These are phyloP conservation scores for Rehmannia glutinosa DNA, from an alignment of 257 asterid species.

Conservation along the genomic window DNA sequence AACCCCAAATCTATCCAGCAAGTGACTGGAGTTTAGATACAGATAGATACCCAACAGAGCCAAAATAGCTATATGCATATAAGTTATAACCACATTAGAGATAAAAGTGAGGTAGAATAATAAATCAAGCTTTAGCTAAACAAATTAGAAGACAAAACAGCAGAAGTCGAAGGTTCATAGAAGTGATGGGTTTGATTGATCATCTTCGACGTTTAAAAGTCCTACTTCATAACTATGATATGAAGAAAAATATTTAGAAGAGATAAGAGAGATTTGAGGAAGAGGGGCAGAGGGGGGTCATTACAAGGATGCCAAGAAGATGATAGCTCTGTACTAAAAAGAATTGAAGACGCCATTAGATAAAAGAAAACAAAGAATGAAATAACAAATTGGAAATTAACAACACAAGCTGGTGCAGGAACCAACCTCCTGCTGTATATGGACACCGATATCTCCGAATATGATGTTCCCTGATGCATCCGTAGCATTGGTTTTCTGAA, in stretches of 20 bases:
- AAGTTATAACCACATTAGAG: too few species aligned
- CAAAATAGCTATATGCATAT: background rate
- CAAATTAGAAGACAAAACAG: background rate
- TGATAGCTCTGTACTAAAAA: background rate
- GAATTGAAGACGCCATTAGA: background rate
- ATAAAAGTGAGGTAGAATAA: too few species aligned
- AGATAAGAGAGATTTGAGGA: background rate
- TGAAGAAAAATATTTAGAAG: background rate
- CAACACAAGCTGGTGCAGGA: background rate
- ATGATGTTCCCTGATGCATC: conserved; percentile 89
- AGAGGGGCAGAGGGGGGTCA: background rate
- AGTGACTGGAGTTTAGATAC: too few species aligned
- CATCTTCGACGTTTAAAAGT: background rate
- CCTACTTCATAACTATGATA: background rate
- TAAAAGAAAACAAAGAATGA: background rate
- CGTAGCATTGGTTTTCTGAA: conserved; percentile 69
- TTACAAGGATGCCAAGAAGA: background rate
- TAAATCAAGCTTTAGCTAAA: background rate
- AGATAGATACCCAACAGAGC: too few species aligned
- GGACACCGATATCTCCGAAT: conserved; percentile 84
- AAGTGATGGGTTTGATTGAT: background rate
- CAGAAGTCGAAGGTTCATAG: background rate
- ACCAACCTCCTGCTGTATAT: conserved; percentile 85
- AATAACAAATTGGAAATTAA: background rate
- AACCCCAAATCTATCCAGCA: too few species aligned